phyloP scores from a whole-genome alignment of 805 yeast species.

The Myxozyma melibiosi region DNA sequence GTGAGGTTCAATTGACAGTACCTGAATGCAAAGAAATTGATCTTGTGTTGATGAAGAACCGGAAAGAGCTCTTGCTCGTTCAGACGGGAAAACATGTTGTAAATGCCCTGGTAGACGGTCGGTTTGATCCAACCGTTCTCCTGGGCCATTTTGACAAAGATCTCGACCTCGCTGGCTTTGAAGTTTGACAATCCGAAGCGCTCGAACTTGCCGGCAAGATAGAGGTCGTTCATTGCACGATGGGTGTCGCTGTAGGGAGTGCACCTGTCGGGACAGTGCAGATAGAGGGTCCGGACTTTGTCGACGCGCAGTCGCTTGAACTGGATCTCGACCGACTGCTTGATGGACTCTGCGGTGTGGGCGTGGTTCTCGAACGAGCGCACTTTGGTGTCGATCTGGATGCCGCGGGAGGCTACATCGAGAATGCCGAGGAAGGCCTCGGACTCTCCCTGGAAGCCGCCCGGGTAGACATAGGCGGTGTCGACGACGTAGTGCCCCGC shows the following conservation, averaged over 20 bases:
- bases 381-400: slow-evolving; percentile 30
- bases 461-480: slow-evolving; percentile 31
- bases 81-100: slow-evolving; percentile 38
- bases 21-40: slow-evolving; percentile 38
- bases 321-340: slow-evolving; percentile 20
- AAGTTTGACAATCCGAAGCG: slow-evolving; percentile 39
- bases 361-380: slow-evolving; percentile 18
- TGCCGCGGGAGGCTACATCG: slow-evolving; percentile 3
- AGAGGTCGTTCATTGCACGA: slow-evolving; percentile 36
- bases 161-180: slow-evolving; percentile 34
- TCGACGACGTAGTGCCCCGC: slow-evolving; percentile 23
- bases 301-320: slow-evolving; percentile 20
- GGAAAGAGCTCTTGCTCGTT: slow-evolving; percentile 37
- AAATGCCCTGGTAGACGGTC: slow-evolving; percentile 40
- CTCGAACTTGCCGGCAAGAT: slow-evolving; percentile 36
- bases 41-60: slow-evolving; percentile 28
- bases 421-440: slow-evolving; percentile 27
- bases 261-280: slow-evolving; percentile 36
- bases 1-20: background rate
- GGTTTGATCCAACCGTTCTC: slow-evolving; percentile 37
- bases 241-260: slow-evolving; percentile 38
- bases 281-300: slow-evolving; percentile 25
- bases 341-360: slow-evolving; percentile 21
- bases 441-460: slow-evolving; percentile 30
- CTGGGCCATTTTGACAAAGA: slow-evolving; percentile 32